phyloP scores from a whole-genome alignment of 176 grass and related monocot genomes.

The Rhipidocladum racemiflorum region DNA sequence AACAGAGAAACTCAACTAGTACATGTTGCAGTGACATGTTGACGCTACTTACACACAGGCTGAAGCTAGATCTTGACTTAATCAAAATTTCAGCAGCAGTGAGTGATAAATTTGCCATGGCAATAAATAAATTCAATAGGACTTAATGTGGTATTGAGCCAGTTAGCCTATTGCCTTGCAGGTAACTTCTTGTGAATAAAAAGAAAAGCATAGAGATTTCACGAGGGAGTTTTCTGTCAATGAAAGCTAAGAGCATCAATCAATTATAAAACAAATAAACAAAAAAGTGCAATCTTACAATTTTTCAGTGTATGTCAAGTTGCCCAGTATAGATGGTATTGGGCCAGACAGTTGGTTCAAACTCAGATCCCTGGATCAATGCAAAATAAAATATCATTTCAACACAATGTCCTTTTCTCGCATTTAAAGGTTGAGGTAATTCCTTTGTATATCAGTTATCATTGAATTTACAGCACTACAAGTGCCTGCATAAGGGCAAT shows the following conservation, averaged over 20 bases:
- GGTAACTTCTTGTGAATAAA: slow-evolving; percentile 10
- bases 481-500: slow-evolving; percentile 99
- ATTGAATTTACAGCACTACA: slow-evolving; percentile 68
- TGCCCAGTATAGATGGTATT: slow-evolving; percentile 92
- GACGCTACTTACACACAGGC: too few relatives aligned
- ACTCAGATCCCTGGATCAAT: slow-evolving; percentile 70
- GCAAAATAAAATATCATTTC: not conserved
- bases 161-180: slow-evolving; percentile 73
- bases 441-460: not conserved
- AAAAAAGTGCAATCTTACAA: slow-evolving; percentile 55
- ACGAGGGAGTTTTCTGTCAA: not conserved
- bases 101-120: too few relatives aligned
- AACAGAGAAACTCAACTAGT: too few relatives aligned
- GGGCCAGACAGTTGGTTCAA: slow-evolving; percentile 81
- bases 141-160: slow-evolving; percentile 79
- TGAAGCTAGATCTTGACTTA: too few relatives aligned
- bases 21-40: too few relatives aligned
- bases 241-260: not conserved
- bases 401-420: not conserved
- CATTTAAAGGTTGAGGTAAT: not conserved
- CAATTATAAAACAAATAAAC: not conserved
- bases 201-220: not conserved
- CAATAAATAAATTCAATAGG: too few relatives aligned
- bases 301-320: slow-evolving; percentile 97
- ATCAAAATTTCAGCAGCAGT: too few relatives aligned